Evolutionary conservation across 23 red algal genomes (phyloP), one percentile per base, ranked within the genome.

Genomic region (Pyropia yezoensis): DNA sequence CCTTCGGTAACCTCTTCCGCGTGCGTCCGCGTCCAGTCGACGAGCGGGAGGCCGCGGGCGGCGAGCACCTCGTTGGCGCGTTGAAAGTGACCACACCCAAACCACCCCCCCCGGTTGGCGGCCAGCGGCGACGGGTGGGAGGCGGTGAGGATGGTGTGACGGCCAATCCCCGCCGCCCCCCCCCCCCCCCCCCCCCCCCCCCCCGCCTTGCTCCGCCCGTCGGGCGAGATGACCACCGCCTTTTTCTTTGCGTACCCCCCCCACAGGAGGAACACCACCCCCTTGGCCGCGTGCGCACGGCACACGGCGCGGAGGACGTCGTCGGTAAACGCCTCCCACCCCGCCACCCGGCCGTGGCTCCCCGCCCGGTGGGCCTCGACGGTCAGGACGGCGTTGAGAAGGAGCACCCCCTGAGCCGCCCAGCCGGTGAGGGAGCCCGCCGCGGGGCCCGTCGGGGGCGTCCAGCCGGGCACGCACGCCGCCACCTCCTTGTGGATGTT

Each of bases 201-300:
- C 30, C 6, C 6, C 3, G 30, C 30, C 30, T 33, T 33, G 39
- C 39, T 8, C 39, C 39, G 69, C 70, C 60, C 86, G 52, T 87
- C 78, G 24, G 30, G 33, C 61, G 88, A 53, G 28, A 98, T 78
- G 47, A 54, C 45, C 34, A 71, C 68, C 14, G 79, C 85, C 77
- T 98, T 98, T 74, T 87, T 74, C 69, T 98, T 88, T 20, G 94
- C 94, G 62, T 86, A 90, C 1, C 75, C 71, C 14, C 94, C 94
- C 94, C 94, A 98, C 13, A 98, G 78, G 73, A 98, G 78, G 62
- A 98, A 98, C 16, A 98, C 88, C 26, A 90, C 52, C 34, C 90
- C 90, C 39, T 6, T 13, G 26, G 50, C 58, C 25, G 70, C 77
- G 11, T 54, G 49, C 32, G 68, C 58, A 55, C 56, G 61, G 57